Evolutionary conservation across 148 eudicot genomes (phyloP).

Genomic region (Limonium bicolor): DNA sequence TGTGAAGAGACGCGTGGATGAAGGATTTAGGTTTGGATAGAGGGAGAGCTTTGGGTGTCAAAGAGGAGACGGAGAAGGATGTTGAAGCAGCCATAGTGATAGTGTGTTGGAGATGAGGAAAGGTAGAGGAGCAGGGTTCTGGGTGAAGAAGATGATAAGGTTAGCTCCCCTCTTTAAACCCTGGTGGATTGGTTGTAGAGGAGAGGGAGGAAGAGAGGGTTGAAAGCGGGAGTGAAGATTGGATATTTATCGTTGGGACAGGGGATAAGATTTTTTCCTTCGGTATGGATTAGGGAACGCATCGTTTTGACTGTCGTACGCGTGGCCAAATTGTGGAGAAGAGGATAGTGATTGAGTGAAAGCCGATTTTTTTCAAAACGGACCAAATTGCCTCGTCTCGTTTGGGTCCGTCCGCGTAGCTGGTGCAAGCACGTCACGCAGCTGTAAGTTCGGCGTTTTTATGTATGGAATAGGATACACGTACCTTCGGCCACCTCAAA

Average conservation of each 20-base stretch:
- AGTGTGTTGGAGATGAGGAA: background rate
- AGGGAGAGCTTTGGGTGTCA: slow-evolving; percentile 21
- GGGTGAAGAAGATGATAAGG: slow-evolving; percentile 3
- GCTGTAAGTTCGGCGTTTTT: no score
- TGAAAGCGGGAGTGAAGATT: background rate
- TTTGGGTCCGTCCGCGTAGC: no score
- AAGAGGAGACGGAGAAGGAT: slow-evolving; percentile 27
- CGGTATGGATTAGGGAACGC: background rate
- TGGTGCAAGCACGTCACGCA: no score
- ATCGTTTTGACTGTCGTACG: no score
- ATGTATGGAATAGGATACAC: no score
- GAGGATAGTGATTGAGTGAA: no score
- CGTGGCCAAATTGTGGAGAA: no score
- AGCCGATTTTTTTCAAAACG: no score
- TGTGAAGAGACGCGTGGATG: slow-evolving; percentile 7
- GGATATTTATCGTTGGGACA: background rate
- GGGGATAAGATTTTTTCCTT: slow-evolving; percentile 1
- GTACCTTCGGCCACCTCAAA: no score
- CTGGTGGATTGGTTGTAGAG: no score
- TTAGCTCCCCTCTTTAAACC: background rate
- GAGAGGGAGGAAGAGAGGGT: slow-evolving; percentile 2
- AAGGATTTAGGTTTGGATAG: slow-evolving; percentile 11
- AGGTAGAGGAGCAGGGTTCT: slow-evolving; percentile 6
- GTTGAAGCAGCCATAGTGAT: slow-evolving; percentile 32
- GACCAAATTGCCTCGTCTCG: no score